A percentile compares a stretch with the other conserved stretches of the same genome.
phyloP scores from a whole-genome alignment of 257 asterid genomes.

The Salvia hispanica region DNA sequence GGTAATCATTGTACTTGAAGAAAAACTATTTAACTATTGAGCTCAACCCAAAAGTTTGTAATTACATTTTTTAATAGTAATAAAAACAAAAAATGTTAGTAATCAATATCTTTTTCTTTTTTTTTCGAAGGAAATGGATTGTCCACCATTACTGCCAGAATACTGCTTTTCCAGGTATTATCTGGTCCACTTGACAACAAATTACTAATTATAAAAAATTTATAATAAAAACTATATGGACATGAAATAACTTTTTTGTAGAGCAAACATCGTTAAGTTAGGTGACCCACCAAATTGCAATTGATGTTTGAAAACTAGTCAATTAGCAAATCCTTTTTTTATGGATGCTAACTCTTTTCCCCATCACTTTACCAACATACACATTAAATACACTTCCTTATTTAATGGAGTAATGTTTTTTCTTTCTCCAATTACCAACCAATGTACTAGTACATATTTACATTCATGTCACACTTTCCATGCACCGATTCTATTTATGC shows the following conservation, averaged over 20 bases:
- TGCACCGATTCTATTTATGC: background rate
- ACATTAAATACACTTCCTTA: too few relatives aligned
- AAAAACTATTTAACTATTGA: too few relatives aligned
- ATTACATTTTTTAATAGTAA: too few relatives aligned
- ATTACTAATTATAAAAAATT: background rate
- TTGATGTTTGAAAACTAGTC: slow-evolving; percentile 20
- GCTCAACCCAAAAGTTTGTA: too few relatives aligned
- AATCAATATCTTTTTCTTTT: too few relatives aligned
- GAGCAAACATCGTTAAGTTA: slow-evolving; percentile 29
- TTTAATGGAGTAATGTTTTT: background rate
- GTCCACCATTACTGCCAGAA: slow-evolving; percentile 8
- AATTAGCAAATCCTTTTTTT: slow-evolving; percentile 24
- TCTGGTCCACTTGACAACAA: background rate
- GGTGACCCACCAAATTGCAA: slow-evolving; percentile 39
- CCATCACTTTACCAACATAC: background rate
- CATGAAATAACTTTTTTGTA: background rate
- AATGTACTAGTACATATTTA: background rate
- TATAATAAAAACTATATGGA: background rate
- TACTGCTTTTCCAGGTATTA: slow-evolving; percentile 18
- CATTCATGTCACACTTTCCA: background rate
- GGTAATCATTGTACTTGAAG: too few relatives aligned
- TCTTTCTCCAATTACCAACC: background rate
- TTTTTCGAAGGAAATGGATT: background rate
- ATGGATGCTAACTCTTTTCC: slow-evolving; percentile 31
- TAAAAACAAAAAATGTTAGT: too few relatives aligned